Evolutionary conservation across 1,284 basidiomycete genomes (phyloP), one percentile per base, ranked within the genome.

Genomic region (Vanrija sp.): DNA sequence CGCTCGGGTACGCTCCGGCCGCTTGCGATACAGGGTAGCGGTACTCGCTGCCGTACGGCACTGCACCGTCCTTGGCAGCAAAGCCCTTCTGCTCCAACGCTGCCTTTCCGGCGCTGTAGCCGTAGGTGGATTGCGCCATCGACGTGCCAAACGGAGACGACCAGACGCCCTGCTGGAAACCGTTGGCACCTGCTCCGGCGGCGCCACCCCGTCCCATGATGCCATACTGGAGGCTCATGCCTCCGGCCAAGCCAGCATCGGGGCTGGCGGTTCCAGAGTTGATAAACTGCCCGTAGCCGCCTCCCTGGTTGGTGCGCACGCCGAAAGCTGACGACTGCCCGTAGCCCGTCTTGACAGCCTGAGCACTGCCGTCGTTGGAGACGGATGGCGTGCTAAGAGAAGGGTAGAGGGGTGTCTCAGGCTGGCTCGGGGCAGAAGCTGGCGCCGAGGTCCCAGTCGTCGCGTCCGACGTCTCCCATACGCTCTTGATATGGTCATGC

Each of bases 401-500:
- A 1, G 73, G 69, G 55, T 75, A 75, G 54, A 69, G 53, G 14
- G 71, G 71, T 2, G 66, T 65, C 10, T 64, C 54, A 26, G 54
- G 52, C 42, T 66, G 56, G 46, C 56, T 56, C 3, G 52, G 60
- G 2, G 25, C 58, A 16, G 52, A 54, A 6, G 53, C 43, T 8
- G 55, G 46, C 5, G 56, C 34, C 3, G 58, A 18, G 6, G 54
- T 8, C 10, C 58, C 21, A 6, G 47, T 29, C 23, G 40, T 18
- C 53, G 55, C 21, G 54, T 34, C 34, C 46, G 19, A 58, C n/a
- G 25, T 49, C 49, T 67, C 67, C 73, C 73, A 75, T 0, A 73
- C 68, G 12, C 63, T 66, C 55, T 68, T 69, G 45, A 73, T 54
- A 45, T 67, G 68, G 49, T 74, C 71, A 38, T 70, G 71, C 46